Conservation (phyloP, 352 stramenopile species). For the Globisporangium barbulae region DNA sequence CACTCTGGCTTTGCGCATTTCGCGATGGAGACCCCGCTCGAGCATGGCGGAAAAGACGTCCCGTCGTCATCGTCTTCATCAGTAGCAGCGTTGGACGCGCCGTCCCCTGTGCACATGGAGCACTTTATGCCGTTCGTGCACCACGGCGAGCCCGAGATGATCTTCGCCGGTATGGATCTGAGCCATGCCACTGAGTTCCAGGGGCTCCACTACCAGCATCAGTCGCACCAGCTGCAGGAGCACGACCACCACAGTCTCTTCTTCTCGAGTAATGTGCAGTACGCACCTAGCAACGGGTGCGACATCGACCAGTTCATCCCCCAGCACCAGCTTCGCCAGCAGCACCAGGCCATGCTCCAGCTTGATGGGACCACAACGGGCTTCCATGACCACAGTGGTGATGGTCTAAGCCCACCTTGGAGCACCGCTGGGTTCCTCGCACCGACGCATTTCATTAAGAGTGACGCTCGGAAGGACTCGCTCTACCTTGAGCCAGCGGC, state of each 20-base stretch:
- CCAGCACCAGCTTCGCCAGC: not conserved
- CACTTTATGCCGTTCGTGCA: conserved; percentile 33
- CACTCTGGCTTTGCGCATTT: not conserved
- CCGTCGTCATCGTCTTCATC: conserved; percentile 1
- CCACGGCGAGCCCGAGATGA: conserved; percentile 30
- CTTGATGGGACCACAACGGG: not conserved
- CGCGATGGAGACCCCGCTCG: not conserved
- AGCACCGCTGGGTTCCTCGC: not conserved
- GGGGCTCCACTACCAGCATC: conserved; percentile 4
- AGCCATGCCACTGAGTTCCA: conserved; percentile 3
- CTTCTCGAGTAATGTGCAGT: not conserved
- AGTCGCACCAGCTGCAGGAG: conserved; percentile 1
- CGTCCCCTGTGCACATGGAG: conserved; percentile 41
- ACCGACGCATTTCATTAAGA: conserved; percentile 5
- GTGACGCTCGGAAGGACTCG: not conserved
- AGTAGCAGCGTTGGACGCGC: conserved; percentile 11
- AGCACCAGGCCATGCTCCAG: conserved; percentile 5
- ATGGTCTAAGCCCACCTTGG: not conserved
- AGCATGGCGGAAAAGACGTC: conserved; percentile 19
- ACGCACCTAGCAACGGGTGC: not conserved
- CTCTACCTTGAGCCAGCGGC: not conserved
- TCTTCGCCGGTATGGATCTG: conserved; percentile 37
- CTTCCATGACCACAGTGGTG: not conserved
- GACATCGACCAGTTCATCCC: conserved; percentile 2
- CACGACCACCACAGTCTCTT: not conserved